phyloP scores from a whole-genome alignment of 2,329 filamentous ascomycete species.

The Alternaria hordeiaustralica region DNA sequence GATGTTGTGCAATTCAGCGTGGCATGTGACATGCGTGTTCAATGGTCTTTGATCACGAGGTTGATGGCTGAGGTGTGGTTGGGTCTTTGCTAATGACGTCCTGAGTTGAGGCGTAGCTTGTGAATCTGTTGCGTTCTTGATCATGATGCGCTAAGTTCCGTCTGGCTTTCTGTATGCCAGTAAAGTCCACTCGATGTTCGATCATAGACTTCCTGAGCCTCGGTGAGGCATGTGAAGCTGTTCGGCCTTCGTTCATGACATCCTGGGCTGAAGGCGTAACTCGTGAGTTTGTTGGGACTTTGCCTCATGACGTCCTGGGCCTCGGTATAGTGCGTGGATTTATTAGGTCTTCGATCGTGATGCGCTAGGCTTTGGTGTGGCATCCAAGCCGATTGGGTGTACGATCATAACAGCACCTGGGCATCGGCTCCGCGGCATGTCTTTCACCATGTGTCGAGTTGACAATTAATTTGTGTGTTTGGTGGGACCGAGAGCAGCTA shows the following conservation, averaged over 20 bases:
- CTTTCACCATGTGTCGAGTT: not conserved
- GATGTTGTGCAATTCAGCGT: no score
- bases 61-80: no score
- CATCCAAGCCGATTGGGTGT: not conserved
- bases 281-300: not conserved
- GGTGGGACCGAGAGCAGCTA: not conserved
- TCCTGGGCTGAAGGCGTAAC: not conserved
- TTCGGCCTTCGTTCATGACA: not conserved
- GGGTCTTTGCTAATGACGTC: not conserved
- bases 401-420: not conserved
- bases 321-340: not conserved
- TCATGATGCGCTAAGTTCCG: not conserved
- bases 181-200: not conserved
- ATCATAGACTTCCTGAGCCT: not conserved
- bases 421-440: not conserved
- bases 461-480: not conserved
- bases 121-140: not conserved
- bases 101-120: not conserved
- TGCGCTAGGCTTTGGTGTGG: not conserved
- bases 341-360: not conserved
- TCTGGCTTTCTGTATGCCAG: not conserved
- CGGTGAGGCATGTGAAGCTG: not conserved
- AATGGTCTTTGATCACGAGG: no score
- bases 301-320: not conserved
- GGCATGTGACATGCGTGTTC: no score